Base-by-base conservation (phyloP, 2,329 filamentous ascomycete species). In the Malbranchea zuffiana region DNA sequence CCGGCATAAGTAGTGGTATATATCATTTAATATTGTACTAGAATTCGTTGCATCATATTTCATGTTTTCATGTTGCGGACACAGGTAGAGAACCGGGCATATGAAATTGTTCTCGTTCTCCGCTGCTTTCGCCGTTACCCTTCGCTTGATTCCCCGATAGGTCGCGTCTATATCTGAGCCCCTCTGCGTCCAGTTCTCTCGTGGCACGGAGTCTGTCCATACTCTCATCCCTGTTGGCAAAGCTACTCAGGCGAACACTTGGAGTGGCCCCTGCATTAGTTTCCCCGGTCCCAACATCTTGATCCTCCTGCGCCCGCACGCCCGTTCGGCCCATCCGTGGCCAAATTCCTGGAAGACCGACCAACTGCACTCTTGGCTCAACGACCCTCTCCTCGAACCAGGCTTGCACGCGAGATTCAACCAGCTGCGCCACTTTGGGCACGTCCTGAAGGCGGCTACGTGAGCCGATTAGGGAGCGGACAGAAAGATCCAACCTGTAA, bases 301-400 rank as follows among this genome's bases (percentile, higher is more conserved):
- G 34, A 0, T 58, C 62, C 30, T 67, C 64, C 4, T 63, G 59
- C 6, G 57, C 57, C 0, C 60, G 50, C 16, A 67, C 61, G 7
- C 63, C 62, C 12, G 62, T 65, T 30, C 64, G 51, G 27, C 63
- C 62, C 63, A 67, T 78, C 21, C 74, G 62, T 1, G 74, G 74
- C 74, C 74, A 78, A 3, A 78, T 57, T 36, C 69, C 71, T 1
- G 74, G 74, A 3, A 78, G 56, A 1, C 74, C 72, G 15, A 78
- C 75, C 20, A 78, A 74, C 48, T 79, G 75, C 44, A 79, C 76
- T 11, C 75, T 67, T 3, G 75, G 75, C 50, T 78, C 74, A 3
- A 80, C 75, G 23, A 74, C 75, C 30, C 75, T 68, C 43, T 78
- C 75, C 51, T 80, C 75, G 49, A 80, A 78, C 75, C 75, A 80